A percentile compares a stretch with the other conserved stretches of the same genome.
Conservation (phyloP, 2,329 filamentous ascomycete genomes). For the Coleophoma eucalyptorum region DNA sequence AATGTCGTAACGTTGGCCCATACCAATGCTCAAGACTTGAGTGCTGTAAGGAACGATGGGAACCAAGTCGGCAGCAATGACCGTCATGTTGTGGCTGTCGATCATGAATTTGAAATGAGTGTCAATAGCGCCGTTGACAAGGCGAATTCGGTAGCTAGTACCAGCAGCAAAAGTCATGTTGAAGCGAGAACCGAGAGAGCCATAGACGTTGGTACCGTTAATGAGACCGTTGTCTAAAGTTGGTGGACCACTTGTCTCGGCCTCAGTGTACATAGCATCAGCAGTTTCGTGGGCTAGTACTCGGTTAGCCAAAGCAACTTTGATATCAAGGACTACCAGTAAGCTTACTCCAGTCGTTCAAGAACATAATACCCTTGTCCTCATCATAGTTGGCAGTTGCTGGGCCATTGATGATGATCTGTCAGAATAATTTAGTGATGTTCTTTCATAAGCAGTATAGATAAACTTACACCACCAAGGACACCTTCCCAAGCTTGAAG, state of each 20-base stretch:
- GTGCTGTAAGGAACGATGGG: slow-evolving; percentile 45
- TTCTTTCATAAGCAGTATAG: too few relatives aligned
- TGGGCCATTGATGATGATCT: slow-evolving; percentile 57
- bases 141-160: slow-evolving; percentile 36
- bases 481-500: slow-evolving; percentile 48
- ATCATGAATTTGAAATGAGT: slow-evolving; percentile 39
- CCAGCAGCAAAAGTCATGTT: slow-evolving; percentile 30
- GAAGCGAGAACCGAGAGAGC: slow-evolving; percentile 11
- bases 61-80: slow-evolving; percentile 59
- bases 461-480: slow-evolving; percentile 36
- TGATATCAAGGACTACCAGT: too few relatives aligned
- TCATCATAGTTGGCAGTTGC: slow-evolving; percentile 54
- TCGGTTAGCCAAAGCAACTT: too few relatives aligned
- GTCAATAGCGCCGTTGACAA: slow-evolving; percentile 38
- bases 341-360: slow-evolving; percentile 14
- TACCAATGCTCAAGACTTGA: slow-evolving; percentile 49
- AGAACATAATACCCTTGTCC: slow-evolving; percentile 49
- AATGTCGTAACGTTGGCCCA: slow-evolving; percentile 40
- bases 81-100: slow-evolving; percentile 49
- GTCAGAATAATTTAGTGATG: too few relatives aligned
- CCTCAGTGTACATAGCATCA: slow-evolving; percentile 5
- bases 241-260: slow-evolving; percentile 7
- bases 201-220: slow-evolving; percentile 14
- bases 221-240: slow-evolving; percentile 21
- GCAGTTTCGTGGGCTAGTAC: slow-evolving; percentile 10